phyloP scores from a whole-genome alignment of 2,329 filamentous ascomycete genomes.

The Trichophyton verrucosum region DNA sequence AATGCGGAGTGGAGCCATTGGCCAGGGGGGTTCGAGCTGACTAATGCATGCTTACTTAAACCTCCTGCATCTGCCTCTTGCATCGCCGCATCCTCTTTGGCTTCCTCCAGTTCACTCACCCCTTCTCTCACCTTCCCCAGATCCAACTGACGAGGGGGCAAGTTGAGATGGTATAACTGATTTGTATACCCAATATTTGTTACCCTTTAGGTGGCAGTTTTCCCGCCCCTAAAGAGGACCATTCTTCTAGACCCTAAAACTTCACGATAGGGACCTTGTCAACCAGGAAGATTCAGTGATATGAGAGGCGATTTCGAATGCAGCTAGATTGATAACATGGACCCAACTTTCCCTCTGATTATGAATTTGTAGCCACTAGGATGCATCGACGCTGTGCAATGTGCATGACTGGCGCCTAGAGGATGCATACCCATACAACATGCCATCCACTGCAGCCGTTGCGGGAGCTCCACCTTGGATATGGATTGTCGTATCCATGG shows the following conservation, averaged over 20 bases:
- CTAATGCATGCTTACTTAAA: neutral
- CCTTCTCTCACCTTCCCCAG: neutral
- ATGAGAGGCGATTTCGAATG: neutral
- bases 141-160: neutral
- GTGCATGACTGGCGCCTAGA: neutral
- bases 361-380: neutral
- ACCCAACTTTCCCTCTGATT: neutral
- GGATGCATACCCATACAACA: neutral
- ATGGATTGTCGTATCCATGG: neutral
- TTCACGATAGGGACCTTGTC: too few relatives aligned
- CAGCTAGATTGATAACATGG: neutral
- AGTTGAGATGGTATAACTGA: neutral
- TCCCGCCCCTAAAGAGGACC: neutral
- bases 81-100: neutral
- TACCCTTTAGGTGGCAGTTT: too few relatives aligned
- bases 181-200: too few relatives aligned
- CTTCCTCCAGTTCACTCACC: neutral
- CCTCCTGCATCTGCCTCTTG: neutral
- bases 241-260: too few relatives aligned
- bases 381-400: neutral
- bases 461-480: neutral
- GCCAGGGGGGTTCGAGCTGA: neutral
- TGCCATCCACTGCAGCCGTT: neutral
- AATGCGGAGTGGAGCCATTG: neutral
- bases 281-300: neutral